Evolutionary conservation across 2,329 filamentous ascomycete species (phyloP).

Genomic region (Trichoderma koningiopsis): DNA sequence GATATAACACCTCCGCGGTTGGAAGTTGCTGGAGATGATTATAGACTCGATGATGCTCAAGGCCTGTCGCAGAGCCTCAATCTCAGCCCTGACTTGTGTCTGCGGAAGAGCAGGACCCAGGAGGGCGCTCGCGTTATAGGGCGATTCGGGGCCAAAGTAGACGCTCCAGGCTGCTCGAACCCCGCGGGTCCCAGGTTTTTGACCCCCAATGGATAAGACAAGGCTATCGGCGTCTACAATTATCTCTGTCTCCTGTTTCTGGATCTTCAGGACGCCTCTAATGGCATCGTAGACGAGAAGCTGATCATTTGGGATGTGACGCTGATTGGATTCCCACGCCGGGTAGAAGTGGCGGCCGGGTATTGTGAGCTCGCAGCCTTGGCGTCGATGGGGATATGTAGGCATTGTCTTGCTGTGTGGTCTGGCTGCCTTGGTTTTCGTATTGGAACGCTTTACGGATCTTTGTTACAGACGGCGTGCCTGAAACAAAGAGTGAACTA

Average conservation of each 20-base stretch:
- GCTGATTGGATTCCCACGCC: neutral
- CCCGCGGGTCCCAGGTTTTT: constrained; percentile 28
- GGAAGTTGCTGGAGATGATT: neutral
- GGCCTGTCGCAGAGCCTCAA: constrained; percentile 4
- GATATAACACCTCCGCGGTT: neutral
- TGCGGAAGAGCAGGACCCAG: neutral
- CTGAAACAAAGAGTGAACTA: no score
- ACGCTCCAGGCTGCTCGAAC: constrained; percentile 33
- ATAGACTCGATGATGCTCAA: neutral
- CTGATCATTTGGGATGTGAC: neutral
- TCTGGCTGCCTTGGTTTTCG: neutral
- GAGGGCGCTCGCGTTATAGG: constrained; percentile 28
- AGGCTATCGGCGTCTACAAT: neutral
- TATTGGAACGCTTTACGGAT: neutral
- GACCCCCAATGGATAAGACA: constrained; percentile 33
- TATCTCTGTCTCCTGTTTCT: neutral
- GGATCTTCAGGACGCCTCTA: neutral
- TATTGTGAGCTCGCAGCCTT: neutral
- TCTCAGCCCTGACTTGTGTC: neutral
- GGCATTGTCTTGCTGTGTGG: neutral
- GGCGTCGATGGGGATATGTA: neutral
- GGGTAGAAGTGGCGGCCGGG: neutral
- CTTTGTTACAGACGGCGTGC: no score
- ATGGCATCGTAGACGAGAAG: neutral
- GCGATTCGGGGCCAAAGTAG: constrained; percentile 33